phyloP scores from a whole-genome alignment of 441 rosid species.

The Erodium trifolium region DNA sequence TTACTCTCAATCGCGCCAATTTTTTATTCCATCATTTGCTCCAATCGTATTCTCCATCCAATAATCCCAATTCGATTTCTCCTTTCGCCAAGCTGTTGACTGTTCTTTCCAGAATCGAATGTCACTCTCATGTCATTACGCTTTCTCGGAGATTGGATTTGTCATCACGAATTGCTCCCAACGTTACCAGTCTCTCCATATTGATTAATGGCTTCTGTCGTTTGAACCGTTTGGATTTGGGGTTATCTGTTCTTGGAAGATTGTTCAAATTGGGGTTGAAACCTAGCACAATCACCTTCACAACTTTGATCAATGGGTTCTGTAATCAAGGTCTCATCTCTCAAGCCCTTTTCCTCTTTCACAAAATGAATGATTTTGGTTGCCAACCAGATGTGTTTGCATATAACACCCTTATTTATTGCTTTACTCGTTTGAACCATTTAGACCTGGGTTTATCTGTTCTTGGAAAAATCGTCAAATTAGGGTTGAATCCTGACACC shows the following conservation, averaged over 20 bases:
- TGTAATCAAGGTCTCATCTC: conserved; percentile 11
- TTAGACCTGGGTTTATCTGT: no score
- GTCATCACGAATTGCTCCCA: background rate
- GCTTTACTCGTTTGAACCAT: no score
- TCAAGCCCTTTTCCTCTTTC: background rate
- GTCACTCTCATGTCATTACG: background rate
- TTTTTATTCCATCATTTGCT: background rate
- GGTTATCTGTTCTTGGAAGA: background rate
- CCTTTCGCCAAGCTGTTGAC: background rate
- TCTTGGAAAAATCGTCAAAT: no score
- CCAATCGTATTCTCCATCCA: background rate
- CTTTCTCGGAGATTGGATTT: background rate
- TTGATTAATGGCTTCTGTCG: background rate
- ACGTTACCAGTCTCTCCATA: background rate
- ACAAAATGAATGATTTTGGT: background rate
- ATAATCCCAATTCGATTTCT: background rate
- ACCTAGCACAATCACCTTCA: background rate
- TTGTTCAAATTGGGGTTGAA: background rate
- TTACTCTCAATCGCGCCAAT: background rate
- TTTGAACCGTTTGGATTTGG: background rate
- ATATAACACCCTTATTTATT: conserved; percentile 16
- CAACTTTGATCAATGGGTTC: conserved; percentile 20
- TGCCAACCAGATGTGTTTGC: conserved; percentile 11
- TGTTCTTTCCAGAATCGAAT: background rate
- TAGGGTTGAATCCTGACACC: no score